Percentiles rank a stretch among this genome's conserved stretches.
Evolutionary conservation across 371 early-diverging fungal species (phyloP).

Genomic region (Syncephalis plumigaleata): DNA sequence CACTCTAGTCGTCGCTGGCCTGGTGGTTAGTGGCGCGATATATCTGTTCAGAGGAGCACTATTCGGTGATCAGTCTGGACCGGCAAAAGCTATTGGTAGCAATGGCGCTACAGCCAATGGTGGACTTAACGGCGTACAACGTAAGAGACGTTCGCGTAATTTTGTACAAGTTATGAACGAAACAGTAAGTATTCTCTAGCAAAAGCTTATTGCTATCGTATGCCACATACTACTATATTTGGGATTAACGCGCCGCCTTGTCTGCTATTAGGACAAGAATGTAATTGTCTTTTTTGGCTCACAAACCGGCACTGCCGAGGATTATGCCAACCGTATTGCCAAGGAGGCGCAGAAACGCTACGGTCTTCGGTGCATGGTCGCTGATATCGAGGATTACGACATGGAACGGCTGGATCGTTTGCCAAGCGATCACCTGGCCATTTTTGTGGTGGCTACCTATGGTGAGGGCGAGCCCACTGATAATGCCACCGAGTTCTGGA

Average conservation of each 20-base stretch:
- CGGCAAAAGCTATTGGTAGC: too few relatives aligned
- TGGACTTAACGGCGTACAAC: too few relatives aligned
- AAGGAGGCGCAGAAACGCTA: constrained; percentile 63
- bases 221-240: not conserved
- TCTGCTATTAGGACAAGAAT: constrained; percentile 6
- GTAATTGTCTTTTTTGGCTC: constrained; percentile 82
- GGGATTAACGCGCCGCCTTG: too few relatives aligned
- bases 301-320: constrained; percentile 95
- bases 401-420: constrained; percentile 50
- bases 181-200: constrained; percentile 17
- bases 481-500: constrained; percentile 76
- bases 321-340: constrained; percentile 70
- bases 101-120: not conserved
- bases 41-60: too few relatives aligned
- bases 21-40: too few relatives aligned
- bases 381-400: constrained; percentile 80
- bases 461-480: constrained; percentile 88
- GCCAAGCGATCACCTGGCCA: constrained; percentile 38
- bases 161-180: constrained; percentile 43
- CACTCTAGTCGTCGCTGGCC: too few relatives aligned
- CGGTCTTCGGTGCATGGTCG: constrained; percentile 56
- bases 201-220: not conserved
- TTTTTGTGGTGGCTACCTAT: constrained; percentile 82
- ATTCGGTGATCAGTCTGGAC: too few relatives aligned
- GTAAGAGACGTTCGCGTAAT: constrained; percentile 24